Evolutionary conservation across 2,329 filamentous ascomycete species (phyloP).

Genomic region (Pseudohalonectria lignicola): DNA sequence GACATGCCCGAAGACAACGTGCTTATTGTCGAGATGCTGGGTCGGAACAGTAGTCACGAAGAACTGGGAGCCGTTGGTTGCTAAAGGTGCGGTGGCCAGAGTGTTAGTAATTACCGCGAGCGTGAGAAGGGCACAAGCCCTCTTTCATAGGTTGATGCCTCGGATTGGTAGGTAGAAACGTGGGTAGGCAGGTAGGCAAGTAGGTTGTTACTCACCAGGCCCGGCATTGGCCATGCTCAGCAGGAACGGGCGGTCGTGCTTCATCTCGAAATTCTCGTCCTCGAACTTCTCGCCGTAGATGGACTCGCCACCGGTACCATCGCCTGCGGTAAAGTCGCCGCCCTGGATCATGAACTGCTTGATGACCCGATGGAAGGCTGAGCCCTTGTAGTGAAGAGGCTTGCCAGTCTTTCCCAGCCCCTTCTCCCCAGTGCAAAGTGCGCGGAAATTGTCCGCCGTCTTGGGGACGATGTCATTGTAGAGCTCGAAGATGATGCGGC

Average conservation of each 20-base stretch:
- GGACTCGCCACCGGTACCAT: conserved; percentile 91
- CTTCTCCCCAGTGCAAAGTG: conserved; percentile 91
- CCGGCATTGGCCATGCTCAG: conserved; percentile 98
- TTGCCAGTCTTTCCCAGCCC: conserved; percentile 71
- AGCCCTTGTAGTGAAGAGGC: conserved; percentile 87
- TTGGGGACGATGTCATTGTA: conserved; percentile 72
- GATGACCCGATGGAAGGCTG: conserved; percentile 90
- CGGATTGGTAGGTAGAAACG: too few relatives aligned
- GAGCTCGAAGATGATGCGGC: conserved; percentile 80
- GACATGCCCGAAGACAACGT: conserved; percentile 95
- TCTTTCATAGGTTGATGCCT: too few relatives aligned
- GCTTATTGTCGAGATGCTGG: conserved; percentile 84
- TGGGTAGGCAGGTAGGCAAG: too few relatives aligned
- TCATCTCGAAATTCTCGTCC: conserved; percentile 87
- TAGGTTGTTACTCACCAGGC: conserved; percentile 47
- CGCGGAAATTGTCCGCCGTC: conserved; percentile 93
- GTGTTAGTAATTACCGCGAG: too few relatives aligned
- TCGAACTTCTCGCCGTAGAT: conserved; percentile 97
- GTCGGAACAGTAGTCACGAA: conserved; percentile 96
- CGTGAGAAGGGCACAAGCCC: too few relatives aligned
- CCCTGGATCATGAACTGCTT: conserved; percentile 99
- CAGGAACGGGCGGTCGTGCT: conserved; percentile 88
- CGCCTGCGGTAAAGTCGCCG: conserved; percentile 90
- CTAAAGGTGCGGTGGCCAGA: conserved; percentile 28
- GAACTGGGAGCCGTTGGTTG: conserved; percentile 96